These are phyloP conservation scores for Cornus florida DNA, from an alignment of 148 eudicot genomes.

Conservation along the genomic window DNA sequence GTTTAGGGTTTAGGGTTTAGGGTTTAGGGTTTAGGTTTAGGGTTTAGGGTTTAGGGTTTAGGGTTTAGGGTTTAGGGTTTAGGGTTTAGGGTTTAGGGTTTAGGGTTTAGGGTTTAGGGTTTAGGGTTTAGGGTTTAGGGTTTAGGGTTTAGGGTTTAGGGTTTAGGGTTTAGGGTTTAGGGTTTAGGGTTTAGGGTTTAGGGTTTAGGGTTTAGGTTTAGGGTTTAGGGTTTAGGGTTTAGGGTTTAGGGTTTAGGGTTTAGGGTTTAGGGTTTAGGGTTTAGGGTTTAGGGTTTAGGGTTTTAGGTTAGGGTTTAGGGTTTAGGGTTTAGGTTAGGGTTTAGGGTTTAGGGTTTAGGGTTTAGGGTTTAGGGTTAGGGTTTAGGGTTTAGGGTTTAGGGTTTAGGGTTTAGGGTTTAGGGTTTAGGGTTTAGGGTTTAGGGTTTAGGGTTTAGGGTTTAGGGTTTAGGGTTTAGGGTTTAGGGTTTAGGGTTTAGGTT, in stretches of 20 bases:
- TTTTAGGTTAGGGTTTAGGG: not conserved
- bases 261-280: not conserved
- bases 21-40: not conserved
- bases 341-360: not conserved
- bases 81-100: conserved; percentile 2
- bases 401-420: too few relatives aligned
- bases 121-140: not conserved
- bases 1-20: not conserved
- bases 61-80: not conserved
- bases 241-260: not conserved
- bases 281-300: not conserved
- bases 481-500: too few relatives aligned
- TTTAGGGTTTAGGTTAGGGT: not conserved
- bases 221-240: not conserved
- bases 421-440: too few relatives aligned
- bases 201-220: not conserved
- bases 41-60: not conserved
- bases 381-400: too few relatives aligned
- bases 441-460: too few relatives aligned
- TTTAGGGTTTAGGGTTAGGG: not conserved
- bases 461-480: too few relatives aligned
- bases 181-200: not conserved
- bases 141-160: not conserved
- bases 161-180: not conserved
- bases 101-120: not conserved